Base-by-base conservation (phyloP, 257 asterid species). In the Solanum neorickii region DNA sequence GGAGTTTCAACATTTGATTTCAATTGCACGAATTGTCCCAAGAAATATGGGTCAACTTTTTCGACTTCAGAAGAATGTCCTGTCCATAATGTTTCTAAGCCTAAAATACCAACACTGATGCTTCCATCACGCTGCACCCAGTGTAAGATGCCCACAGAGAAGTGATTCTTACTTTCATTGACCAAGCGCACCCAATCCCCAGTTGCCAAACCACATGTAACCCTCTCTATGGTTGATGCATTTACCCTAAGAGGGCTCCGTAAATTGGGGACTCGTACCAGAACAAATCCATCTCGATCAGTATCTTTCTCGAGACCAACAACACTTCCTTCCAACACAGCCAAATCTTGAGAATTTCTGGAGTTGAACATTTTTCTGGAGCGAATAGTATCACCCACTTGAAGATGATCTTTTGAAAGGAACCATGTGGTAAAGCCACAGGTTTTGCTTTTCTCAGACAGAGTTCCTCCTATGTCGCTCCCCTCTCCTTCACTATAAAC, bases 111-210 rank as follows among this genome's bases (percentile, higher is more conserved):
- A 31, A 88, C 95, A 7, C 84, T 77, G 60, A 88, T 87, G 29
- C 23, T 90, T 86, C 94, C 95, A 82, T 94, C 93, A 33, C 95
- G 93, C 27, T 88, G 88, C 72, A 94, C 92, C 27, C 90, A 84
- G 86, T 93, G 95, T 35, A 94, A 70, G 70, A 94, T 90, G 11
- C 97, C 97, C 41, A 93, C 88, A 42, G 91, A 86, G 4, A 94
- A 91, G 88, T 93, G 94, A 46, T 91, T 60, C 46, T 44, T 74
- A 44, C 47, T 89, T 83, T 86, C 93, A 86, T 88, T 84, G 33
- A 87, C 87, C 72, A 94, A 86, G 9, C 70, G 90, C 35, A 94
- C 95, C 95, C 95, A 94, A 90, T 94, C 94, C 46, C 97, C 97
- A 9, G 93, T 83, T 39, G 94, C 89, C 74, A 94, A 91, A 83